A percentile compares a stretch with the other conserved stretches of the same genome.
Evolutionary conservation across 805 yeast species (phyloP).

Genomic region (Candida verbasci): DNA sequence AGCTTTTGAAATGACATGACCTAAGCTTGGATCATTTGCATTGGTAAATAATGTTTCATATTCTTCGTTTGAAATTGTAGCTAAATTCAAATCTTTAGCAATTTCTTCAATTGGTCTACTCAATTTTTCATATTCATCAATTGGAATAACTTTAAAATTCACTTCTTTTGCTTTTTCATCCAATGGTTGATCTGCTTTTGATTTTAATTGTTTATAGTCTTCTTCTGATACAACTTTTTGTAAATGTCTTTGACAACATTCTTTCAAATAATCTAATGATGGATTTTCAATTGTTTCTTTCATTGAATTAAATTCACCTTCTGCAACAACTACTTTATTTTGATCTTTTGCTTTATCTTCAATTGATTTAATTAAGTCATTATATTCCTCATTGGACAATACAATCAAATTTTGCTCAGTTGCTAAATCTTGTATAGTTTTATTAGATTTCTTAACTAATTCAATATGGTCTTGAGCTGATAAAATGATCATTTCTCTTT

Average conservation of each 20-base stretch:
- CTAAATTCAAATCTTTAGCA: conserved; percentile 15
- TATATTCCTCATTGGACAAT: conserved; percentile 10
- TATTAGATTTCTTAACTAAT: conserved; percentile 12
- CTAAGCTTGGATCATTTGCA: conserved; percentile 22
- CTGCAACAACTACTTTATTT: conserved; percentile 15
- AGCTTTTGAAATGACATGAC: conserved; percentile 23
- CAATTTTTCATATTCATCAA: conserved; percentile 12
- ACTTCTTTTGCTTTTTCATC: conserved; percentile 11
- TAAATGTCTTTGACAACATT: conserved; percentile 9
- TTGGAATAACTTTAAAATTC: conserved; percentile 11
- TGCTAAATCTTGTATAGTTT: conserved; percentile 23
- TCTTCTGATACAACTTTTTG: conserved; percentile 8
- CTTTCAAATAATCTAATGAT: conserved; percentile 21
- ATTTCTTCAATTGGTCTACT: conserved; percentile 21
- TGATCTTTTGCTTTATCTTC: conserved; percentile 16
- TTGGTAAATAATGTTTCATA: conserved; percentile 6
- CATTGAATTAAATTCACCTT: conserved; percentile 7
- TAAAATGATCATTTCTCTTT: conserved; percentile 6
- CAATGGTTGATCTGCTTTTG: conserved; percentile 9
- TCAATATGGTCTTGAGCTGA: conserved; percentile 10
- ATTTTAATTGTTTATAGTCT: conserved; percentile 10
- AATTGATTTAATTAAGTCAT: conserved; percentile 3
- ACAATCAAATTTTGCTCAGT: conserved; percentile 14
- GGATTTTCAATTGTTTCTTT: conserved; percentile 18
- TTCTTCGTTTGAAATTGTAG: conserved; percentile 6